phyloP scores from a whole-genome alignment of 2,329 filamentous ascomycete genomes.

The Drechslerella stenobrocha region DNA sequence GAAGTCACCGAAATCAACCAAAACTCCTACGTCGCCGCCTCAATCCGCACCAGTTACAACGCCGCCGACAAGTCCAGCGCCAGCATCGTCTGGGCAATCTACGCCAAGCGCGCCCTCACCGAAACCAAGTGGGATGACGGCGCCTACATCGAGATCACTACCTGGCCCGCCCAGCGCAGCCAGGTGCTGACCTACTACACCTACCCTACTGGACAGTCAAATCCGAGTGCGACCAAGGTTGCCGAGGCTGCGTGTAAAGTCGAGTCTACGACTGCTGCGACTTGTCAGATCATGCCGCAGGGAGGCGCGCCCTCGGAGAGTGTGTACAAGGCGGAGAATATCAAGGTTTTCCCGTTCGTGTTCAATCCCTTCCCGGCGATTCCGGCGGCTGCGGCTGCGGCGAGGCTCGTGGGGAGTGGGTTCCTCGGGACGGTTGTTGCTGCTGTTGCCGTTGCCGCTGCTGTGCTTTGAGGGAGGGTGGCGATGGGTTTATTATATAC shows the following conservation, averaged over 20 bases:
- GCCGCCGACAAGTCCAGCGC: background rate
- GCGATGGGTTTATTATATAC: too few relatives aligned
- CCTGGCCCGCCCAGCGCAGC: constrained; percentile 5
- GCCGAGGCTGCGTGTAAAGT: constrained; percentile 26
- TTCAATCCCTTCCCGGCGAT: background rate
- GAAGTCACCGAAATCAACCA: constrained; percentile 27
- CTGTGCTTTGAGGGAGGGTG: background rate
- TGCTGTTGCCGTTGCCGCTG: background rate
- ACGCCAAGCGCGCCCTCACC: constrained; percentile 2
- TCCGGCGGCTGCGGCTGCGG: background rate
- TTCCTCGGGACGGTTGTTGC: background rate
- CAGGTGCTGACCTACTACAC: constrained; percentile 35
- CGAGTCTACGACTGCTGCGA: constrained; percentile 2
- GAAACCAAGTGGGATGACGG: constrained; percentile 2
- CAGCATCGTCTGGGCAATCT: constrained; percentile 24
- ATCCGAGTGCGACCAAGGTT: background rate
- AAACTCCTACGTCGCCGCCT: constrained; percentile 12
- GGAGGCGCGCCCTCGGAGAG: background rate
- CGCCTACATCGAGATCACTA: constrained; percentile 31
- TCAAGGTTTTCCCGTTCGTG: constrained; percentile 1
- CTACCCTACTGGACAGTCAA: background rate
- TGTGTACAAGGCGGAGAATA: background rate
- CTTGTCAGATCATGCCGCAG: constrained; percentile 19
- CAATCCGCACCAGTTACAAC: constrained; percentile 6
- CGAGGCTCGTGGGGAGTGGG: background rate